A percentile compares a stretch with the other conserved stretches of the same genome.
phyloP scores from a whole-genome alignment of 108 stramenopile species.

The Skeletonema menzelii region DNA sequence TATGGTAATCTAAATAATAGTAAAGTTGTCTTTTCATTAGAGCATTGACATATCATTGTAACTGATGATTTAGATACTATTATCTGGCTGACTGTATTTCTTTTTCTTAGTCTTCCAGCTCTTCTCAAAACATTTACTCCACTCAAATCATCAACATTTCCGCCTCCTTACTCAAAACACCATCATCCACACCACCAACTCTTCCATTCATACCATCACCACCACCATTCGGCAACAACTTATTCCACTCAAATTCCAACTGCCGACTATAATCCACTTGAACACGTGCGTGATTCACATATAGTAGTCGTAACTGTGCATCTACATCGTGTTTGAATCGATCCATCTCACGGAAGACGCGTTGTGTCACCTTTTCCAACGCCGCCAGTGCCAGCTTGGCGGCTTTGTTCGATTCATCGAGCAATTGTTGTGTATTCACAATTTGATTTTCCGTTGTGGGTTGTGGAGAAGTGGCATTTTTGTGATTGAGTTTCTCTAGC shows the following conservation, averaged over 20 bases:
- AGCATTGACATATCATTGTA: too few species aligned
- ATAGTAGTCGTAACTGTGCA: conserved; percentile 56
- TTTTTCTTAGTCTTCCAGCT: too few species aligned
- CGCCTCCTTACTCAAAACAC: conserved; percentile 6
- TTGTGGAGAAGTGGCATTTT: conserved; percentile 37
- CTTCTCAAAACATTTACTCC: background rate
- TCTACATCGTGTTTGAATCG: conserved; percentile 68
- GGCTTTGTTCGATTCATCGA: conserved; percentile 32
- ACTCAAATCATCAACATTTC: conserved; percentile 21
- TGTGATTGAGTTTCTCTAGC: conserved; percentile 50
- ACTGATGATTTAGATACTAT: too few species aligned
- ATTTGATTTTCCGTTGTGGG: conserved; percentile 31
- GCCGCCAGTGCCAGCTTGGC: conserved; percentile 53
- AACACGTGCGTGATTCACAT: conserved; percentile 66
- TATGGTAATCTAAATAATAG: too few species aligned
- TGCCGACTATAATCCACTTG: conserved; percentile 81
- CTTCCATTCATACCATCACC: conserved; percentile 23
- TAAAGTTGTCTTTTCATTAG: too few species aligned
- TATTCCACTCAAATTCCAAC: conserved; percentile 75
- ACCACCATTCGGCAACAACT: conserved; percentile 52
- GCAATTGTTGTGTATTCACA: conserved; percentile 34
- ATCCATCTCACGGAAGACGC: conserved; percentile 79
- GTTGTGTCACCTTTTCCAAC: conserved; percentile 69
- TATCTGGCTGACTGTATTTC: too few species aligned
- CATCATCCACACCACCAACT: conserved; percentile 1